A percentile compares a stretch with the other conserved stretches of the same genome.
These are phyloP conservation scores for Solanum arcanum DNA, from an alignment of 257 asterid species.

Conservation along the genomic window DNA sequence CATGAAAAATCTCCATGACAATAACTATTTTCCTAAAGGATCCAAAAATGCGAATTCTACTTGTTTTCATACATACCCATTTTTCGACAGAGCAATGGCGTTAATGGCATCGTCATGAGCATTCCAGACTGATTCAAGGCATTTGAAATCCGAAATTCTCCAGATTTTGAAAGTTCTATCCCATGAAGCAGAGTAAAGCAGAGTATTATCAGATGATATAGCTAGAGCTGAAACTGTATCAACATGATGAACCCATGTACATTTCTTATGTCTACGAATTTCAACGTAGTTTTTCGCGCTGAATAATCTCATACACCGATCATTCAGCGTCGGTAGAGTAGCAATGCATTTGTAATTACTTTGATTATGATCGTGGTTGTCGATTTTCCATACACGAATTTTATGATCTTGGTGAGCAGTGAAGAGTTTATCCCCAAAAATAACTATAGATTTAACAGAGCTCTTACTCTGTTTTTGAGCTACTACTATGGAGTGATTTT, in stretches of 20 bases:
- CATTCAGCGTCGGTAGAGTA: conserved; percentile 42
- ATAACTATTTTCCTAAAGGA: not conserved
- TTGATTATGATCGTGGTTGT: not conserved
- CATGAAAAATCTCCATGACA: not conserved
- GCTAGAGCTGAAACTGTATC: conserved; percentile 62
- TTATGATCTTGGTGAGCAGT: conserved; percentile 65
- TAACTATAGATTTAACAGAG: conserved; percentile 33
- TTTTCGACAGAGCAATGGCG: conserved; percentile 36
- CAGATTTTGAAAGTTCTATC: conserved; percentile 66
- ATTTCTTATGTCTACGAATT: conserved; percentile 43
- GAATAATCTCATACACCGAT: conserved; percentile 36
- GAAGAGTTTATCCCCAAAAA: conserved; percentile 36
- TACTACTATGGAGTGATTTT: not conserved
- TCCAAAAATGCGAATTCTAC: not conserved
- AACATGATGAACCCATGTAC: conserved; percentile 81
- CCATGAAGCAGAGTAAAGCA: conserved; percentile 76
- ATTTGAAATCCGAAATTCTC: conserved; percentile 58
- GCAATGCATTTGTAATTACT: conserved; percentile 34
- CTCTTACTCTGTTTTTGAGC: conserved; percentile 10
- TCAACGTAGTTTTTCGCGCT: conserved; percentile 44
- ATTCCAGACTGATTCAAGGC: conserved; percentile 50
- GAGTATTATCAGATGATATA: conserved; percentile 27
- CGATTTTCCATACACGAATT: conserved; percentile 65
- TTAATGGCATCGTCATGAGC: conserved; percentile 81
- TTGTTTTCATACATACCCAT: conserved; percentile 13